Base-by-base conservation (phyloP, 108 stramenopile genomes). In the Fragilariopsis cylindrus region DNA sequence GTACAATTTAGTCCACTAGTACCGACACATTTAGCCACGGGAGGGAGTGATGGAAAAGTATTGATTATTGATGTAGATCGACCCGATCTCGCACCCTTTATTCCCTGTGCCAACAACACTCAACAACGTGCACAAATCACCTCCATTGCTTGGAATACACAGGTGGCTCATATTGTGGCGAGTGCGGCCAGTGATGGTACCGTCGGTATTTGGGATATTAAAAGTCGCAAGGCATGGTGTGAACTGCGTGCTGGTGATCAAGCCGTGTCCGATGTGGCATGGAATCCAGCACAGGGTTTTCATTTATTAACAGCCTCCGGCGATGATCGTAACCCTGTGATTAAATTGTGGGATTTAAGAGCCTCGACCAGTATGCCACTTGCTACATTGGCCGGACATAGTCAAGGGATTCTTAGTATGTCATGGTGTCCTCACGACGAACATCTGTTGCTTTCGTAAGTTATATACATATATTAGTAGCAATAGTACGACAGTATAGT, bases 361-460 rank as follows among this genome's bases (percentile, higher is more conserved):
- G 80, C 94, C 21, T 91, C 89, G 18, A 98, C 97, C 7, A 89
- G 96, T 54, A 92, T 96, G 87, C 98, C 98, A 0, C 83, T 98
- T 39, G 83, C 93, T 5, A 90, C 96, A 7, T 67, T 98, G 49
- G 53, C 82, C 70, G 98, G 97, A 65, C 98, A 99, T 78, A 72
- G 72, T 3, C 85, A 90, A 53, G 98, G 98, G 60, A 86, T 99
- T 72, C 82, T 99, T 6, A 90, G 90, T 57, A 79, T 97, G 70
- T 84, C 83, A 46, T 99, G 98, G 98, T 99, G 98, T 90, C 97
- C 97, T 2, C 86, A 89, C 68, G 97, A 98, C 81, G 86, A 96
- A 50, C 81, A 90, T 13, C 60, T 96, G 50, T 73, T 97, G 63
- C 60, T 93, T 60, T 75, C 86, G 84, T 84, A 77, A 77, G 83